Evolutionary conservation across 345 rosid species (phyloP), one percentile per base, ranked within the genome.

Genomic region (Populus ilicifolia): DNA sequence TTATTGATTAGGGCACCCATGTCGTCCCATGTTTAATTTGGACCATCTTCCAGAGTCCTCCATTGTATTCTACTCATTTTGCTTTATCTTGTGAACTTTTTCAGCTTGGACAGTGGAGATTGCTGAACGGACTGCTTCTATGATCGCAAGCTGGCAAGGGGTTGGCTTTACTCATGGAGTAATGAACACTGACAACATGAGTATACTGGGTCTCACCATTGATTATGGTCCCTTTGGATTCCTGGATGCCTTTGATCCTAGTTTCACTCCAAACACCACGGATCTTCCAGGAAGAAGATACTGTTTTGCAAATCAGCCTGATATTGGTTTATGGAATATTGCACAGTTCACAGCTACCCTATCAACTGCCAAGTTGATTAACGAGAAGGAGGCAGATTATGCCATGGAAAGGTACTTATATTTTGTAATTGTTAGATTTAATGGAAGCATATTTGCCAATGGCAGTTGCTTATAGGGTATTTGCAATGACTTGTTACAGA

Each of bases 171-270:
- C 98, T 21, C 99, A 96, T 70, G 99, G 99, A 62, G 98, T 96
- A 79, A 87, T 96, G 82, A 96, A 96, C 89, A 96, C 98, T 5
- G 99, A 93, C 83, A 96, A 96, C 80, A 96, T 93, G 98, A 96
- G 99, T 87, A 84, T 96, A 81, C 87, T 93, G 78, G 99, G 99
- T 67, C 94, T 91, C 66, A 93, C 98, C 8, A 93, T 96, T 72
- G 97, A 96, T 87, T 96, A 96, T 78, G 99, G 98, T 69, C 99
- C 99, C 3, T 96, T 96, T 73, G 99, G 99, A 56, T 96, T 96
- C 86, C 84, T 96, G 84, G 99, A 96, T 85, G 97, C 98, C 65
- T 96, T 96, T 83, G 99, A 93, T 85, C 99, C 97, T 39, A 92
- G 94, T 86, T 96, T 74, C 83, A 96, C 98, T 62, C 99, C 99